Base-by-base conservation (phyloP, 73 alveolate genomes). In the Effrenium voratum region DNA sequence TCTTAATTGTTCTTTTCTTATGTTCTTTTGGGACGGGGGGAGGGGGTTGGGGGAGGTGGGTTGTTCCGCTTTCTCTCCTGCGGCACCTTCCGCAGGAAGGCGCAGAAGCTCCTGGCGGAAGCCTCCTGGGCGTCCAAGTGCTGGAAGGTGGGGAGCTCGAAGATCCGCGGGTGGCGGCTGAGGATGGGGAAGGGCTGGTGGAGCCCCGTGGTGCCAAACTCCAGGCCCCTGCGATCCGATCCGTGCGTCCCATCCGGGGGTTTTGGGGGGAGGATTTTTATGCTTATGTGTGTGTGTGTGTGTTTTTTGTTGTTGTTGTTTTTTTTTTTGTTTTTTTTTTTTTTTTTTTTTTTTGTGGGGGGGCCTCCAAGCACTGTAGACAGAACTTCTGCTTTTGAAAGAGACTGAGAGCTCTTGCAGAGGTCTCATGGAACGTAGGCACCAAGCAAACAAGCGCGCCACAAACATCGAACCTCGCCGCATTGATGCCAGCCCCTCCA, bases 151-250 rank as follows among this genome's bases (percentile, higher is more conserved):
- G 97, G 97, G 38, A 90, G 50, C 41, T 77, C 97, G 80, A 90
- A 90, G 34, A 90, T 68, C 26, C 92, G 72, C 5, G 92, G 92
- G 34, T 82, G 92, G 36, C 73, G 30, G 22, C 75, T 82, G 40
- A 82, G 92, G 75, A 82, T 82, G 57, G 97, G 97, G 34, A 90
- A 90, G 44, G 97, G 97, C 55, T 90, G 97, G 38, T 90, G 97
- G 43, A 90, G 57, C 32, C 97, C 97, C 16, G 97, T 90, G 52
- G 97, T 90, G 38, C 97, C 97, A 50, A 90, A 90, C 57, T 90
- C 97, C 55, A 90, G 47, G 34, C 97, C 97, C 3, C 82, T 30
- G 1, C 49, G 49, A 26, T 30, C 26, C 49, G 82, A n/a, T n/a
- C n/a, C n/a, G n/a, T n/a, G n/a, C n/a, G 82, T 32, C 13, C 82